These are phyloP conservation scores for Nicotiana undulata DNA, from an alignment of 257 asterid genomes.

Conservation along the genomic window DNA sequence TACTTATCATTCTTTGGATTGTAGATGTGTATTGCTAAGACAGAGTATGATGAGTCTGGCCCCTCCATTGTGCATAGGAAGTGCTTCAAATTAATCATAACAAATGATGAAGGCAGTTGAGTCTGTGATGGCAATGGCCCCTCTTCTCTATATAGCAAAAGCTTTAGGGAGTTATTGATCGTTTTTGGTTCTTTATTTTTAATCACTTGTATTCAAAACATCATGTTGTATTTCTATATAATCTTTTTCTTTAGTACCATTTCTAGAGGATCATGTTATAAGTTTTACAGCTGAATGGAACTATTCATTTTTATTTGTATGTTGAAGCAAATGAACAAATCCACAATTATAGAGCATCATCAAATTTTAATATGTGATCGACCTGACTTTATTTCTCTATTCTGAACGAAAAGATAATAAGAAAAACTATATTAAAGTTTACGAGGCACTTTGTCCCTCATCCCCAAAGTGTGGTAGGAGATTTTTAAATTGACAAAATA, in stretches of 20 bases:
- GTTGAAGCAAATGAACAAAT: background rate
- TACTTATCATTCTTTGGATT: background rate
- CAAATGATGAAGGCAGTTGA: background rate
- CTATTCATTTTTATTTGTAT: background rate
- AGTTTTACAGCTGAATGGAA: background rate
- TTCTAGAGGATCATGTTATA: background rate
- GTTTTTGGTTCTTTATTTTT: background rate
- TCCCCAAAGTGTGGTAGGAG: no score
- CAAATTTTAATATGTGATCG: background rate
- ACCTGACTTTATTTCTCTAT: background rate
- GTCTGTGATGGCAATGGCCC: background rate
- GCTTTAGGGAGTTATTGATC: background rate
- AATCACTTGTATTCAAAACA: background rate
- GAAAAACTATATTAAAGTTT: no score
- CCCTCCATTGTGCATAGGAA: slow-evolving; percentile 8
- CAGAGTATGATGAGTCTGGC: slow-evolving; percentile 7
- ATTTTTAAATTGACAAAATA: no score
- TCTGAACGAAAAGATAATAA: background rate
- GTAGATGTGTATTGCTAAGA: slow-evolving; percentile 5
- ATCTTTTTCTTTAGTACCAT: background rate
- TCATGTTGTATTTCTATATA: background rate
- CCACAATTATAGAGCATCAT: background rate
- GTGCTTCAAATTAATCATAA: background rate
- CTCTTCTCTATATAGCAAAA: background rate
- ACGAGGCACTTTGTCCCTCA: no score